phyloP scores from a whole-genome alignment of 371 early-diverging fungal species.

The Rhizomucor miehei region DNA sequence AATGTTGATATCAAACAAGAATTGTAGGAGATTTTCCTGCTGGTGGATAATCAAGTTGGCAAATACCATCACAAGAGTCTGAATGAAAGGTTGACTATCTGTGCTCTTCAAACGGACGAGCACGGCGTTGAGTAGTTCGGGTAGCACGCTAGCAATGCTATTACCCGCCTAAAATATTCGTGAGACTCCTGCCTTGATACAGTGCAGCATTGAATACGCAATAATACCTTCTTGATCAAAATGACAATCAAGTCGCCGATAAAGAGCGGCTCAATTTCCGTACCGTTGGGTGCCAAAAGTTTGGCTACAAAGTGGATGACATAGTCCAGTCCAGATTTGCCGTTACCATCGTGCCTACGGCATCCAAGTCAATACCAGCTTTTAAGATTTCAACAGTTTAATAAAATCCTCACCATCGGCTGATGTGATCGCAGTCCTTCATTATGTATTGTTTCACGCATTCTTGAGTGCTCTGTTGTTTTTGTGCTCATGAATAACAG shows the following conservation, averaged over 20 bases:
- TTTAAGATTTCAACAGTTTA: too few relatives aligned
- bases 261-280: slow-evolving; percentile 81
- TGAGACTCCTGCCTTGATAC: too few relatives aligned
- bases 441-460: slow-evolving; percentile 62
- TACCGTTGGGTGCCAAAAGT: slow-evolving; percentile 67
- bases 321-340: slow-evolving; percentile 75
- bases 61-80: slow-evolving; percentile 86
- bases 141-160: slow-evolving; percentile 65
- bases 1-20: slow-evolving; percentile 54
- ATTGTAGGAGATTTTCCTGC: slow-evolving; percentile 65
- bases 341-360: slow-evolving; percentile 43
- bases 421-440: slow-evolving; percentile 64
- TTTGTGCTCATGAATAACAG: background rate
- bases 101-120: slow-evolving; percentile 68
- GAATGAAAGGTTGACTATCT: slow-evolving; percentile 72
- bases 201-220: too few relatives aligned
- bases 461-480: slow-evolving; percentile 57
- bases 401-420: slow-evolving; percentile 39
- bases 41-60: slow-evolving; percentile 79
- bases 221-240: slow-evolving; percentile 69
- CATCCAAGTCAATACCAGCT: too few relatives aligned
- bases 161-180: slow-evolving; percentile 31
- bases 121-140: slow-evolving; percentile 78
- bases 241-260: slow-evolving; percentile 88
- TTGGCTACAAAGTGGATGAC: slow-evolving; percentile 78